Evolutionary conservation across 1,284 basidiomycete genomes (phyloP).

Genomic region (Pterula multifida): DNA sequence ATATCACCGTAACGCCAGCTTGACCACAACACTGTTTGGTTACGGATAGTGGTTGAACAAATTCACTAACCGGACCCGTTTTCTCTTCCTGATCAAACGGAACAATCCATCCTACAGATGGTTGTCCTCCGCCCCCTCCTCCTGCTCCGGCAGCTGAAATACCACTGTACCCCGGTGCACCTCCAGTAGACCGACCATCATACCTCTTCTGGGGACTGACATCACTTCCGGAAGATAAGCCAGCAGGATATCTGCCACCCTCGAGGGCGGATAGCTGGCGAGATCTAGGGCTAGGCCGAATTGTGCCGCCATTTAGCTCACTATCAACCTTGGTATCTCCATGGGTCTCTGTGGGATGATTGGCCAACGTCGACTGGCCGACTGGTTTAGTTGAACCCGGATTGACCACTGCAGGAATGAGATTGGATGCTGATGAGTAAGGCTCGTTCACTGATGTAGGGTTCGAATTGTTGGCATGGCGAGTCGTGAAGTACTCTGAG

Average conservation of each 20-base stretch:
- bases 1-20: too few species aligned
- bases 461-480: not conserved
- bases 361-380: not conserved
- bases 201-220: too few species aligned
- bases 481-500: not conserved
- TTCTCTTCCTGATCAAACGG: not conserved
- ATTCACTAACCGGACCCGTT: not conserved
- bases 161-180: too few species aligned
- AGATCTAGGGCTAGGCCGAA: not conserved
- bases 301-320: not conserved
- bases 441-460: not conserved
- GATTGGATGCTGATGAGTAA: not conserved
- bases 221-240: too few species aligned
- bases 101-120: not conserved
- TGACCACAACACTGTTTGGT: not conserved
- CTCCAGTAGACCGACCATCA: too few species aligned
- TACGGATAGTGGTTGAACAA: not conserved
- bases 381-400: not conserved
- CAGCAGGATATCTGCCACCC: too few species aligned
- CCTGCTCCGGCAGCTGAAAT: not conserved
- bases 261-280: too few species aligned
- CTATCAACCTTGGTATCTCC: not conserved
- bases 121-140: not conserved
- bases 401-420: not conserved
- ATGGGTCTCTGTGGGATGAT: not conserved